Evolutionary conservation across 148 eudicot genomes (phyloP), one percentile per base, ranked within the genome.

Genomic region (Cornus suecica): DNA sequence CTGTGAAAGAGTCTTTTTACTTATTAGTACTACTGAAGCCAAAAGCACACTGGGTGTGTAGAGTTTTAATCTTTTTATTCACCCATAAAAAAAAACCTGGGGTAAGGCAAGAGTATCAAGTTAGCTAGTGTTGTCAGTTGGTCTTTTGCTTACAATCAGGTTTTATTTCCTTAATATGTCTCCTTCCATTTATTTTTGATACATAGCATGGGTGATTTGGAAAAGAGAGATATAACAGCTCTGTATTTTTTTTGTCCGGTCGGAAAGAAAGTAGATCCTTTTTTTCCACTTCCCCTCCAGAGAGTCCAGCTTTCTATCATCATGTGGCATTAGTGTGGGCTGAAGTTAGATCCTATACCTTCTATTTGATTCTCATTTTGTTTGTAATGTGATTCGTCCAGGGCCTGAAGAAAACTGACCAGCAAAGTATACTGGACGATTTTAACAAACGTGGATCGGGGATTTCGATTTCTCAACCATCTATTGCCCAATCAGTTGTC

Each of bases 381-480:
- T 78, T 84, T 70, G 24, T 28, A 26, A 34, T 62, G 62, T 66
- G 10, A 37, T 56, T 70, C 42, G 23, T 79, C 71, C 90, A 94
- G 99, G 99, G 99, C 58, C 82, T 95, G 72, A 95, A 87, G 77
- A 95, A 90, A 79, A 84, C 87, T 25, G 99, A 95, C 78, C 97
- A 92, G 83, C 97, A 92, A 81, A 91, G 81, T 67, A 87, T 95
- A 80, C 83, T 95, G 18, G 99, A 95, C n/a, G 99, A 95, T 75
- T 92, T 92, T 71, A 90, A 86, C 85, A 95, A 92, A 83, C 97
- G 89, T 42, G 92, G 99, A 63, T 72, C 97, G 45, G 92, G 82
- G 75, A 83, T 88, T 67, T 83, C 79, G 75, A 83, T 88, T 67
- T 83, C 79, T 66, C 97, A 92, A 74, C 81, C 89, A 41, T 65